Evolutionary conservation across 495 filamentous ascomycete genomes (phyloP).

Genomic region (Podospora bellae-mahoneyi): DNA sequence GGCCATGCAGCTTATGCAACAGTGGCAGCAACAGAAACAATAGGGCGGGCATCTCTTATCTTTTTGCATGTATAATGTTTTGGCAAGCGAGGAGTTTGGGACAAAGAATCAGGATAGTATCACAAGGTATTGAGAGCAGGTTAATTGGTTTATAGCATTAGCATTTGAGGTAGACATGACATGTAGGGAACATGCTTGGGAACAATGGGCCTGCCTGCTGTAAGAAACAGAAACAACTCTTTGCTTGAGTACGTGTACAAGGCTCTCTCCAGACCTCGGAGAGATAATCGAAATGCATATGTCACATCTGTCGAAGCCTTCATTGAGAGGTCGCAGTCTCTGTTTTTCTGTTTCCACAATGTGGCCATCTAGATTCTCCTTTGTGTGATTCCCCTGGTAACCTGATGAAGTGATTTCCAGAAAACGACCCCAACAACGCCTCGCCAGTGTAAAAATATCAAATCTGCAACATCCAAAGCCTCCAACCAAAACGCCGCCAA

Average conservation of each 20-base stretch:
- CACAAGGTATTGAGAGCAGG: neutral
- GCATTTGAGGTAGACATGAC: neutral
- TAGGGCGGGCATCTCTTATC: neutral
- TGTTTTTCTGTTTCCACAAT: no score
- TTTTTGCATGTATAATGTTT: neutral
- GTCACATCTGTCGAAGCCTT: no score
- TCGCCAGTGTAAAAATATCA: neutral
- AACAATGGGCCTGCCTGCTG: no score
- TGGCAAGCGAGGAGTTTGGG: constrained; percentile 10
- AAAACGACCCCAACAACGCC: neutral
- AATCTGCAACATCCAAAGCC: neutral
- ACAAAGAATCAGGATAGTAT: neutral
- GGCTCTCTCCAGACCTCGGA: no score
- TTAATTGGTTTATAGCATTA: neutral
- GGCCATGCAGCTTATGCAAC: constrained; percentile 65
- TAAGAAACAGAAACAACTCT: no score
- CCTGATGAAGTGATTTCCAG: neutral
- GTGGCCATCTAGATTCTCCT: no score
- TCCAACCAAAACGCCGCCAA: neutral
- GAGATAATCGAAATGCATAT: no score
- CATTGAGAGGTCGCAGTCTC: neutral
- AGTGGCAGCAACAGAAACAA: constrained; percentile 39
- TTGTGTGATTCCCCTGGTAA: neutral
- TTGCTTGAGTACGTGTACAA: no score
- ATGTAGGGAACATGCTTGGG: neutral